Percentiles rank a stretch among this genome's conserved stretches.
phyloP scores from a whole-genome alignment of 345 rosid genomes.

The Rhodamnia argentea region DNA sequence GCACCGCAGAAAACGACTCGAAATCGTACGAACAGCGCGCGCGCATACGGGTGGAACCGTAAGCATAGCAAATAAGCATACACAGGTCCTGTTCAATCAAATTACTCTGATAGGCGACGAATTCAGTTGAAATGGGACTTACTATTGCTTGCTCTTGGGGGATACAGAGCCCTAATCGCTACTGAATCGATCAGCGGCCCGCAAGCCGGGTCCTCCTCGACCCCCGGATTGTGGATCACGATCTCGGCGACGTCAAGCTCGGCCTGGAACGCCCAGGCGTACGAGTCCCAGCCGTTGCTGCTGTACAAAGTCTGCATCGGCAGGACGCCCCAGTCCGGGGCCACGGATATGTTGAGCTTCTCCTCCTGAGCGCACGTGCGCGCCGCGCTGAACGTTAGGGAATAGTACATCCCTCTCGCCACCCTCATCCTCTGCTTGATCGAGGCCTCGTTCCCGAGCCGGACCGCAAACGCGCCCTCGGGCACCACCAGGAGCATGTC shows the following conservation, averaged over 20 bases:
- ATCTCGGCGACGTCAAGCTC: slow-evolving; percentile 24
- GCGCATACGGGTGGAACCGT: no score
- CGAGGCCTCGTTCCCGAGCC: slow-evolving; percentile 85
- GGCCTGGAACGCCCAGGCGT: slow-evolving; percentile 66
- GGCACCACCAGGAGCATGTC: slow-evolving; percentile 94
- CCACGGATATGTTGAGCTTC: slow-evolving; percentile 52
- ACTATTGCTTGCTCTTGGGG: slow-evolving; percentile 53
- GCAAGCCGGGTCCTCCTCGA: slow-evolving; percentile 81
- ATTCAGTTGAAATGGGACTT: neutral
- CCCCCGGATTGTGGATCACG: slow-evolving; percentile 71
- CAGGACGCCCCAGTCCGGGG: slow-evolving; percentile 60
- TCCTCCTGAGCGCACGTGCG: slow-evolving; percentile 90
- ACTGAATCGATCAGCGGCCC: slow-evolving; percentile 77
- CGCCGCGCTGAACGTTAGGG: slow-evolving; percentile 78
- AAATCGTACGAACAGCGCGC: no score
- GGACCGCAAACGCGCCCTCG: slow-evolving; percentile 58
- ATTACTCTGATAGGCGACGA: neutral
- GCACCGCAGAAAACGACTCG: no score
- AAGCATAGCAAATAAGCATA: no score
- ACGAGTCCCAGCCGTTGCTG: slow-evolving; percentile 74
- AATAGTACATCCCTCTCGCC: slow-evolving; percentile 37
- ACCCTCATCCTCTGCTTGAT: slow-evolving; percentile 54
- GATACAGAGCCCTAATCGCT: slow-evolving; percentile 48
- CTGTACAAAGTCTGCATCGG: slow-evolving; percentile 76
- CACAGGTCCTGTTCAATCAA: neutral